Base-by-base conservation (phyloP, 345 rosid species). In the Barbarea vulgaris region DNA sequence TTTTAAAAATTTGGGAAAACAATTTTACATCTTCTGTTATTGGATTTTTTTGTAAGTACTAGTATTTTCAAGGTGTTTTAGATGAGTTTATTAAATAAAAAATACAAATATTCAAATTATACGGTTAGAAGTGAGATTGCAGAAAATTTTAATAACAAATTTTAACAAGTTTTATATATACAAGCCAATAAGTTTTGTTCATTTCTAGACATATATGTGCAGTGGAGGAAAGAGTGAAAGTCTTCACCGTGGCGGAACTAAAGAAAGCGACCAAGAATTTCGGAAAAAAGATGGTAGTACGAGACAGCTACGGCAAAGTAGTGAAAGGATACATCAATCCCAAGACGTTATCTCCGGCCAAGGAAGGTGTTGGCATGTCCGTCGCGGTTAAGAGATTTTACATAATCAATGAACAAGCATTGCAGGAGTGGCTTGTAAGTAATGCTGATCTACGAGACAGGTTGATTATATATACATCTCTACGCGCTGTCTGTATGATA, bases 381-480 rank as follows among this genome's bases (percentile, higher is more conserved):
- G 28, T 59, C 2, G 30, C 47, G 0, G 30, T 60, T 13, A 60
- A 60, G 30, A 11, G 0, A 11, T 3, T 13, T 60, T 36, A 19
- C 64, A 34, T 59, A 36, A 1, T 28, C n/a, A 0, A 12, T 28
- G 21, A 28, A 6, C 64, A 59, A 59, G 46, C 44, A 18, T 59
- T 59, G 27, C 64, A 34, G 19, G 11, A 59, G 4, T 59, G 64
- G 64, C 64, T 36, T 60, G 65, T 60, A 60, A 60, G 65, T 57
- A 6, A 10, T 41, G 31, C 8, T 54, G 3, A 39, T 39, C 46
- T 1, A 8, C 39, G 11, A 34, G 10, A 34, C 39, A 9, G 10
- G 9, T 34, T 34, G 11, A 24, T 1, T 24, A 24, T 24, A 24
- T 24, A 24, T 24, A 24, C 25, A 24, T 24, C 25, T 24, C 25